Base-by-base conservation (phyloP, 2,329 filamentous ascomycete genomes). In the Karstenula rhodostoma region DNA sequence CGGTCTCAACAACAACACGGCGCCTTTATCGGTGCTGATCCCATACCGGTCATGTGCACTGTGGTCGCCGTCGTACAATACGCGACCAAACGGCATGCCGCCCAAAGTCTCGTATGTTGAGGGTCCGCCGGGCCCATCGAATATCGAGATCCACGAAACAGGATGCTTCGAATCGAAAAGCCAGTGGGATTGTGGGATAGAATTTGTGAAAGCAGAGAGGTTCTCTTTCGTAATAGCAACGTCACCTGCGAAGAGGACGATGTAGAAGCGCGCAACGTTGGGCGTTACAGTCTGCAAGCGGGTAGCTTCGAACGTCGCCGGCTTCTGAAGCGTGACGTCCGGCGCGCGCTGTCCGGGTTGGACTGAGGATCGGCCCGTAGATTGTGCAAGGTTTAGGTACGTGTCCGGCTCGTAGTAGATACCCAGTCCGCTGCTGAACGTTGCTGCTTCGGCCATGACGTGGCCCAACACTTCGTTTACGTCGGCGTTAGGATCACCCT, bases 281-380 rank as follows among this genome's bases (percentile, higher is more conserved):
- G 77, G 80, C 0, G 80, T 81, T 47, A 80, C 74, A n/a, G 71
- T 72, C 57, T 84, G 80, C 25, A 85, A 63, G 37, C 82, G 73
- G 2, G 80, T 80, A 0, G 65, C 23, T 54, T 82, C 79, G 23
- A 80, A 78, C 0, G 81, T 83, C 0, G 80, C 82, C 0, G 82
- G 82, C 56, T 79, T 81, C 19, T 78, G 71, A 3, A 85, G 70
- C 5, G 71, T 57, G 8, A 83, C 78, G 66, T 85, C 83, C 5
- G 82, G 82, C 5, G 78, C 81, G 59, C 83, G 75, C 59, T 79
- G 75, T 0, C 83, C 83, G 0, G 82, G 71, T 17, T 60, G 63
- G 8, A 81, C 67, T 0, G 56, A 44, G 0, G 59, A 64, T 5
- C 59, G 2, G 17, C 1, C 15, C 7, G 57, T 37, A 5, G 35